A percentile compares a stretch with the other conserved stretches of the same genome.
Conservation (phyloP, 305 asterid genomes). For the Rubia occidens region DNA sequence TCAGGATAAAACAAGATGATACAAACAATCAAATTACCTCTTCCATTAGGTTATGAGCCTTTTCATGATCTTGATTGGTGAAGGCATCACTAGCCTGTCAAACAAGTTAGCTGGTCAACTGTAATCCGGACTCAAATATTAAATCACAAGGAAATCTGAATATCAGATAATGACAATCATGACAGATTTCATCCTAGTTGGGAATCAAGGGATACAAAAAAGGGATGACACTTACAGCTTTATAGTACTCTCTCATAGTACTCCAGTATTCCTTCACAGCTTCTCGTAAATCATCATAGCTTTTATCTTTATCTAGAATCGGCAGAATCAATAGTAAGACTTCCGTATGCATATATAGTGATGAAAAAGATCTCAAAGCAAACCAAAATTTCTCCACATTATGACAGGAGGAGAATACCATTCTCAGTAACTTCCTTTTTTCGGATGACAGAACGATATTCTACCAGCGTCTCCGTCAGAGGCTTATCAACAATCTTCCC, state of each 20-base stretch:
- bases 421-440: slow-evolving; percentile 29
- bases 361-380: background rate
- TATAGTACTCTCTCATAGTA: slow-evolving; percentile 61
- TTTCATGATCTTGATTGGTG: slow-evolving; percentile 29
- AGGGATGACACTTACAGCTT: slow-evolving; percentile 34
- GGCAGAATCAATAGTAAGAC: slow-evolving; percentile 20
- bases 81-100: slow-evolving; percentile 63
- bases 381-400: slow-evolving; percentile 2
- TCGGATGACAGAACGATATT: slow-evolving; percentile 40
- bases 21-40: slow-evolving; percentile 40
- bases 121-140: background rate
- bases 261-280: slow-evolving; percentile 50
- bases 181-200: background rate
- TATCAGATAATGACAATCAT: background rate
- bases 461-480: slow-evolving; percentile 30
- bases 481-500: slow-evolving; percentile 45
- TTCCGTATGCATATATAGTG: slow-evolving; percentile 8
- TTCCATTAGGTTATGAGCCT: slow-evolving; percentile 36
- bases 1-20: background rate
- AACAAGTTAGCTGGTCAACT: slow-evolving; percentile 9
- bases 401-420: slow-evolving; percentile 31
- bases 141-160: slow-evolving; percentile 13
- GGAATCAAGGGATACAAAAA: slow-evolving; percentile 2
- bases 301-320: slow-evolving; percentile 40
- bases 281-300: slow-evolving; percentile 47